These are phyloP conservation scores for Colletotrichum chrysophilum DNA, from an alignment of 2,329 filamentous ascomycete genomes.

Conservation along the genomic window DNA sequence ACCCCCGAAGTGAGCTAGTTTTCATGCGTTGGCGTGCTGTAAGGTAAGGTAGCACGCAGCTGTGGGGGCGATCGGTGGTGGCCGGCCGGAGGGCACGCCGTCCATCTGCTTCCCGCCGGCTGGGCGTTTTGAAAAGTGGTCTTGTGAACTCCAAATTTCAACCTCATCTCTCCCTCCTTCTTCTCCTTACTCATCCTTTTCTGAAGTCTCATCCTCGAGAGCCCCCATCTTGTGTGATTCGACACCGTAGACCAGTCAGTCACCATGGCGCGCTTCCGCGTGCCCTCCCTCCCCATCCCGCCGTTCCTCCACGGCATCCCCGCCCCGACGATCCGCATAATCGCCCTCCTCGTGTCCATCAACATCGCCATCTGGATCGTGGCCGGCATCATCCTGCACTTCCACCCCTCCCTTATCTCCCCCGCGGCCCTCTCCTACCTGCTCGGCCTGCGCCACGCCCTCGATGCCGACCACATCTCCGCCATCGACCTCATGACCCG, in stretches of 20 bases:
- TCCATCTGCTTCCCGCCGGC: not conserved
- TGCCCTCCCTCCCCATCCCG: constrained; percentile 28
- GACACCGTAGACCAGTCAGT: not conserved
- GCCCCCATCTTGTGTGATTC: not conserved
- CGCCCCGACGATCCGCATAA: constrained; percentile 48
- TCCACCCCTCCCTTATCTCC: constrained; percentile 69
- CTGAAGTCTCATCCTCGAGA: not conserved
- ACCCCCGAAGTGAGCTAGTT: not conserved
- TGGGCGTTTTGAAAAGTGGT: not conserved
- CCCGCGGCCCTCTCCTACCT: constrained; percentile 87
- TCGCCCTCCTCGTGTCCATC: constrained; percentile 51
- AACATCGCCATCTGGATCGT: constrained; percentile 63
- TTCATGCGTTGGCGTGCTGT: not conserved
- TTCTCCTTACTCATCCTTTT: not conserved
- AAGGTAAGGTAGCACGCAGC: not conserved
- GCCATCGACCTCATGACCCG: constrained; percentile 97
- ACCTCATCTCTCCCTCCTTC: not conserved
- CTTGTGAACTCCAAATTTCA: not conserved
- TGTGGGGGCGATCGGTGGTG: not conserved
- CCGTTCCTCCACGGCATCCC: constrained; percentile 32
- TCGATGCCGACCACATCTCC: constrained; percentile 88
- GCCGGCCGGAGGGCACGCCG: constrained; percentile 10
- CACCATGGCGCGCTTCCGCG: constrained; percentile 19
- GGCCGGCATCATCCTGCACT: constrained; percentile 56
- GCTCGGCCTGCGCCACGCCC: constrained; percentile 88